Percentiles rank a stretch among this genome's conserved stretches.
Evolutionary conservation across 345 rosid species (phyloP).

Genomic region (Tarenaya hassleriana): DNA sequence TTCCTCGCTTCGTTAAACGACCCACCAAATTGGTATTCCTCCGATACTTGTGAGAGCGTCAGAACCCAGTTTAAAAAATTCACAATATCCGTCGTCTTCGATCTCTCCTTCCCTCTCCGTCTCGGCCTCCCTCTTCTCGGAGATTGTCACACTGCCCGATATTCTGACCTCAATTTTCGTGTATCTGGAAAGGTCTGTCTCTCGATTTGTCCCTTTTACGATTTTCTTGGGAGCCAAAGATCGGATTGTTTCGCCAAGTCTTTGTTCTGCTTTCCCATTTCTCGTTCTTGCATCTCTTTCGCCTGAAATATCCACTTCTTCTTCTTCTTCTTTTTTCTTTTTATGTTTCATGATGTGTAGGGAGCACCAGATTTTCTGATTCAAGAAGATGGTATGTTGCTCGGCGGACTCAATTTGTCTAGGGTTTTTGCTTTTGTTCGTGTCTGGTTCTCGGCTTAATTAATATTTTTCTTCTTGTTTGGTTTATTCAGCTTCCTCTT

Average conservation of each 20-base stretch:
- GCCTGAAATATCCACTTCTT: too few species aligned
- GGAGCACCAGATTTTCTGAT: background rate
- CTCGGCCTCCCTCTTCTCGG: background rate
- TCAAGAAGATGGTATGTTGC: background rate
- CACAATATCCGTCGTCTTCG: too few species aligned
- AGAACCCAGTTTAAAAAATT: too few species aligned
- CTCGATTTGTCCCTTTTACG: too few species aligned
- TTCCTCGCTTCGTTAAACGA: background rate
- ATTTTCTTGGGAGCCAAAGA: too few species aligned
- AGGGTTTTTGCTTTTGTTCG: background rate
- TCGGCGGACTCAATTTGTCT: background rate
- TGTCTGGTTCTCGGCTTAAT: too few species aligned
- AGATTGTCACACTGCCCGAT: background rate
- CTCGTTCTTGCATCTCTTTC: background rate
- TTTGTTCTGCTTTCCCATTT: background rate
- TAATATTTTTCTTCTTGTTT: background rate
- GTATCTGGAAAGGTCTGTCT: too few species aligned
- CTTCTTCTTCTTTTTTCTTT: background rate
- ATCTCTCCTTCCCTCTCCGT: too few species aligned
- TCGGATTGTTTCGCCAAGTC: too few species aligned
- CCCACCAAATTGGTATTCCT: background rate
- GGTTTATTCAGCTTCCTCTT: constrained; percentile 3
- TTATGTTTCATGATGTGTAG: background rate
- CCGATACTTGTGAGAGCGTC: too few species aligned
- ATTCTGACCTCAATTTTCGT: too few species aligned